Conservation (phyloP, 2,329 filamentous ascomycete species). For the Colletotrichum melonis region DNA sequence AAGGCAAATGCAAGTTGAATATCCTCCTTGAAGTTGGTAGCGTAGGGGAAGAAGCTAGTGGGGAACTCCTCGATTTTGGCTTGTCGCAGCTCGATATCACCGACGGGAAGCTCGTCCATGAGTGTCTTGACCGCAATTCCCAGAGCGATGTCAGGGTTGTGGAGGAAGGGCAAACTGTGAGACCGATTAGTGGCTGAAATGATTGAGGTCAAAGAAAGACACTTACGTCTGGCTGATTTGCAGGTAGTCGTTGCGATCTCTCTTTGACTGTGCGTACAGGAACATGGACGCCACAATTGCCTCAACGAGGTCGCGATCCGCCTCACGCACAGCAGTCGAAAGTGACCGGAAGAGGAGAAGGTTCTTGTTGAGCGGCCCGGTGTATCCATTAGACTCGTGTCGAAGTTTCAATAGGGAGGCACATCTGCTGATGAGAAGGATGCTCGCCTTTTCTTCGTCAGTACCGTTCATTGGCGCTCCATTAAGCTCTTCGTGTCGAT, state of each 20-base stretch:
- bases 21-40: slow-evolving; percentile 69
- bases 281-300: slow-evolving; percentile 84
- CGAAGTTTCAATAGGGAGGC: slow-evolving; percentile 85
- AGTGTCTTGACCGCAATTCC: slow-evolving; percentile 85
- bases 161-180: slow-evolving; percentile 72
- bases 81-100: slow-evolving; percentile 60
- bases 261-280: slow-evolving; percentile 80
- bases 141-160: slow-evolving; percentile 79
- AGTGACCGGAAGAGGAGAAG: slow-evolving; percentile 88
- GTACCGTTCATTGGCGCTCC: slow-evolving; percentile 66
- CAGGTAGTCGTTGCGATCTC: slow-evolving; percentile 74
- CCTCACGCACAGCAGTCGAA: slow-evolving; percentile 80
- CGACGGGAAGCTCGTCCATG: slow-evolving; percentile 75
- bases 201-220: slow-evolving; percentile 1
- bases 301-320: slow-evolving; percentile 86
- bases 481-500: slow-evolving; percentile 65
- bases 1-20: slow-evolving; percentile 68
- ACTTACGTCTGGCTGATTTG: slow-evolving; percentile 79
- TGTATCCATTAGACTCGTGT: slow-evolving; percentile 90
- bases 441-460: slow-evolving; percentile 81
- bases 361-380: slow-evolving; percentile 91
- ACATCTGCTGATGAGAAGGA: slow-evolving; percentile 86
- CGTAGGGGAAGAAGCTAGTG: slow-evolving; percentile 66
- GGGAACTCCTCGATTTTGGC: slow-evolving; percentile 63
- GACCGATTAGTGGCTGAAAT: slow-evolving; percentile 37